phyloP scores from a whole-genome alignment of 1,284 basidiomycete genomes.

The Xerocomus amazonicus region DNA sequence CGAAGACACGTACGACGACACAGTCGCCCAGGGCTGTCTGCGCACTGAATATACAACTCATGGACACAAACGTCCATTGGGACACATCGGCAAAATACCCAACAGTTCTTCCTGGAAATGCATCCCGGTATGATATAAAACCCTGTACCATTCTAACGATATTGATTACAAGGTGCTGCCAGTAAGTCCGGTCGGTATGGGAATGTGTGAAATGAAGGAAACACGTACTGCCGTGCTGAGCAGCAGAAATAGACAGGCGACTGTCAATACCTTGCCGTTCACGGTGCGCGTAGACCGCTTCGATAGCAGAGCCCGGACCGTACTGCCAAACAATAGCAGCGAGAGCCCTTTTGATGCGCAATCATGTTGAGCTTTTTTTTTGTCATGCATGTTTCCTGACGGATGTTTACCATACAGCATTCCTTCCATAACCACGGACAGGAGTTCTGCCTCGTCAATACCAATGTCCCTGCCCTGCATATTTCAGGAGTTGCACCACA shows the following conservation, averaged over 20 bases:
- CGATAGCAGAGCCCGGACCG: slow-evolving; percentile 14
- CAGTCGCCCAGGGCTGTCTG: slow-evolving; percentile 36
- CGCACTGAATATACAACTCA: slow-evolving; percentile 30
- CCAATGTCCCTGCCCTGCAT: slow-evolving; percentile 12
- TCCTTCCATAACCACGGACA: slow-evolving; percentile 19
- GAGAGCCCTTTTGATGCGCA: slow-evolving; percentile 13
- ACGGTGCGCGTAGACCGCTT: slow-evolving; percentile 1
- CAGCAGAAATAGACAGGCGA: slow-evolving; percentile 12
- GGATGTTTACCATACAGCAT: slow-evolving; percentile 20
- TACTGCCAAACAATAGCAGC: slow-evolving; percentile 20
- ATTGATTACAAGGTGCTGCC: slow-evolving; percentile 23
- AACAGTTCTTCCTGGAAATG: slow-evolving; percentile 4
- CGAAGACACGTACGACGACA: slow-evolving; percentile 20
- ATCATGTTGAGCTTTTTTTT: neutral
- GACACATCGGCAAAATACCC: slow-evolving; percentile 27
- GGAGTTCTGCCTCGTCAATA: slow-evolving; percentile 21
- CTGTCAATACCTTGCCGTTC: slow-evolving; percentile 11
- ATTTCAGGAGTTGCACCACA: neutral
- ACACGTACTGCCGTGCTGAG: slow-evolving; percentile 17
- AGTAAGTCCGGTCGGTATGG: neutral
- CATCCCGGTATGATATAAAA: slow-evolving; percentile 5
- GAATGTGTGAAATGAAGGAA: neutral
- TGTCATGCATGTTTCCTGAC: neutral
- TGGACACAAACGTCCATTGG: slow-evolving; percentile 28
- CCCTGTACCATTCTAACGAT: slow-evolving; percentile 18